Percentiles rank a stretch among this genome's conserved stretches.
phyloP scores from a whole-genome alignment of 768 basidiomycete genomes.

The Amanita rimosa region DNA sequence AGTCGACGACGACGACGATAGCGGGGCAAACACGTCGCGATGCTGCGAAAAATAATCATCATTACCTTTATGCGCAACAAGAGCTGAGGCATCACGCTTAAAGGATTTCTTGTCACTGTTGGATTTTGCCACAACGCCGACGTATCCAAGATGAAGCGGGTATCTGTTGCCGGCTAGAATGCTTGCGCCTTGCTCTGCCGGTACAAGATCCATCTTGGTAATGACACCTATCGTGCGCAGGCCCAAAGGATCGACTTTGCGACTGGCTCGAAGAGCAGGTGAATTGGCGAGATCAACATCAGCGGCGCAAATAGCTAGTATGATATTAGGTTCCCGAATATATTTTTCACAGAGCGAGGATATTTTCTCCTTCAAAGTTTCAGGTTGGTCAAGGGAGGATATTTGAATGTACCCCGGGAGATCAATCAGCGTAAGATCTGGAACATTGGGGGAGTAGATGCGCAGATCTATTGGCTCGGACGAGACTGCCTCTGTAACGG shows the following conservation, averaged over 20 bases:
- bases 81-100: conserved; percentile 34
- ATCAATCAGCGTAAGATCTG: conserved; percentile 95
- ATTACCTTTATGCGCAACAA: conserved; percentile 46
- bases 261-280: conserved; percentile 85
- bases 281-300: conserved; percentile 99
- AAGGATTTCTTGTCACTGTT: conserved; percentile 21
- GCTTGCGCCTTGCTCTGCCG: conserved; percentile 67
- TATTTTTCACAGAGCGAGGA: conserved; percentile 85
- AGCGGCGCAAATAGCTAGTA: conserved; percentile 96
- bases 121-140: conserved; percentile 89
- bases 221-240: conserved; percentile 94
- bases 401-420: conserved; percentile 97
- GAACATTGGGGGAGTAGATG: conserved; percentile 92
- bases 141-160: conserved; percentile 94
- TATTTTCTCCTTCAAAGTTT: conserved; percentile 89
- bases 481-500: conserved; percentile 83
- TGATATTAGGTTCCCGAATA: conserved; percentile 99
- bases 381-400: conserved; percentile 90
- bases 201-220: conserved; percentile 98
- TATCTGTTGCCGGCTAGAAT: conserved; percentile 88
- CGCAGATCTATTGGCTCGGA: conserved; percentile 94
- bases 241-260: conserved; percentile 91
- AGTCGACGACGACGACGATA: conserved; percentile 27
- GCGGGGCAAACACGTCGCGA: conserved; percentile 46
- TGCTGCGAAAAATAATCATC: conserved; percentile 58